Percentiles rank a stretch among this genome's conserved stretches.
Evolutionary conservation across 441 rosid species (phyloP).

Genomic region (Metrosideros polymorpha): DNA sequence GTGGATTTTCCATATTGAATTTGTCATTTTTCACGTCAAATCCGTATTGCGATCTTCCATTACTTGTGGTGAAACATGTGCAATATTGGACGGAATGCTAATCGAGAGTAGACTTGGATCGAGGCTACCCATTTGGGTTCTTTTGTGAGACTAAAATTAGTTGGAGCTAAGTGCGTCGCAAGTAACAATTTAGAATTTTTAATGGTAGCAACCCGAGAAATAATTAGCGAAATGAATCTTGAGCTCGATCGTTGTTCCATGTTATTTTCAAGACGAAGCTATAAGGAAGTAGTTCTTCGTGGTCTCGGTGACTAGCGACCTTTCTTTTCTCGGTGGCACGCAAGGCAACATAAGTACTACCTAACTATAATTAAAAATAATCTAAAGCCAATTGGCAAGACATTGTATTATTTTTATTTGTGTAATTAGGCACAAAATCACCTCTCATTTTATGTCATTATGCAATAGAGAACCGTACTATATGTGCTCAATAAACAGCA

Average conservation of each 20-base stretch:
- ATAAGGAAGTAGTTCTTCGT: not conserved
- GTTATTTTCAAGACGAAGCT: not conserved
- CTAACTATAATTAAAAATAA: not conserved
- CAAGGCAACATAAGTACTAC: too few species aligned
- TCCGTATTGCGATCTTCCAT: not conserved
- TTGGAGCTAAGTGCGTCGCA: too few species aligned
- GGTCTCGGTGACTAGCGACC: not conserved
- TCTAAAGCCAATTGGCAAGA: not conserved
- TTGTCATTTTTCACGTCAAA: fast-evolving
- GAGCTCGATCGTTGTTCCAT: not conserved
- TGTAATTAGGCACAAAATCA: not conserved
- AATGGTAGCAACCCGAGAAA: not conserved
- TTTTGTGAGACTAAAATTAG: not conserved
- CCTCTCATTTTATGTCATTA: not conserved
- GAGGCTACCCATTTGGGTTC: fast-evolving
- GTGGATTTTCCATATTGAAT: fast-evolving
- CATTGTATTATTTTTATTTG: not conserved
- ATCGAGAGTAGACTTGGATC: not conserved
- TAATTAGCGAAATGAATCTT: not conserved
- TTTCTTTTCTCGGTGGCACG: not conserved
- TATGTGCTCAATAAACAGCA: not conserved
- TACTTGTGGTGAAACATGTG: too few species aligned
- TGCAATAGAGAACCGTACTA: not conserved
- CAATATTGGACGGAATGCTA: not conserved
- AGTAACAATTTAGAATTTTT: not conserved